Percentiles rank a stretch among this genome's conserved stretches.
Evolutionary conservation across 345 rosid genomes (phyloP).

Genomic region (Chamaenerion angustifolium): DNA sequence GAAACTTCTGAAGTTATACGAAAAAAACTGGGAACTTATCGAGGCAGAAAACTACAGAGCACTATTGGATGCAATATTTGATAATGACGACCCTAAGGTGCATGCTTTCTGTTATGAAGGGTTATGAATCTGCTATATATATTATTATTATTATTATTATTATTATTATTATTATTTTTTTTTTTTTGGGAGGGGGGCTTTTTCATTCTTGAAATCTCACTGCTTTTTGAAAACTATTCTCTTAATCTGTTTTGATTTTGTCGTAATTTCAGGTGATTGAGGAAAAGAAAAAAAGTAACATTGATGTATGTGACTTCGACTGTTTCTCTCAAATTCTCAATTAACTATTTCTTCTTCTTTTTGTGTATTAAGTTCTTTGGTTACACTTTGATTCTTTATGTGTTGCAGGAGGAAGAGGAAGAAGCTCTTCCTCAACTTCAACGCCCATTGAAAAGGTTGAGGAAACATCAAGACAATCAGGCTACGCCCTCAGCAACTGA

Average conservation of each 20-base stretch:
- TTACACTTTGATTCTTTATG: slow-evolving; percentile 10
- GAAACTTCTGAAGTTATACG: slow-evolving; percentile 51
- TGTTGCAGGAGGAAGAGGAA: slow-evolving; percentile 29
- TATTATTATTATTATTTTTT: too few species aligned
- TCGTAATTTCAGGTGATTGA: slow-evolving; percentile 26
- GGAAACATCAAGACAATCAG: slow-evolving; percentile 37
- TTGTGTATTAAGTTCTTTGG: not conserved
- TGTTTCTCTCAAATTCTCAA: not conserved
- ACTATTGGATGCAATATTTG: slow-evolving; percentile 85
- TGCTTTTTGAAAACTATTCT: not conserved
- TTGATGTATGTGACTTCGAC: slow-evolving; percentile 22
- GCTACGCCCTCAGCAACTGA: slow-evolving; percentile 12
- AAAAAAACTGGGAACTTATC: slow-evolving; percentile 71
- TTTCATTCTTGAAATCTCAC: too few species aligned
- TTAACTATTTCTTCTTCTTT: too few species aligned
- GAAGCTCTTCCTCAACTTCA: slow-evolving; percentile 33
- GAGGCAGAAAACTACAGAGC: slow-evolving; percentile 76
- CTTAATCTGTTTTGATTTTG: not conserved
- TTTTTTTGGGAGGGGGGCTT: too few species aligned
- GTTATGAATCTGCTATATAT: slow-evolving; percentile 1
- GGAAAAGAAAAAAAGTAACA: slow-evolving; percentile 15
- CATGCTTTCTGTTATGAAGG: slow-evolving; percentile 4
- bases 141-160: too few species aligned
- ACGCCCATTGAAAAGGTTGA: slow-evolving; percentile 60
- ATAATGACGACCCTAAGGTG: slow-evolving; percentile 56